A percentile compares a stretch with the other conserved stretches of the same genome.
Conservation (phyloP, 2,329 filamentous ascomycete genomes). For the Sporothrix sp. region DNA sequence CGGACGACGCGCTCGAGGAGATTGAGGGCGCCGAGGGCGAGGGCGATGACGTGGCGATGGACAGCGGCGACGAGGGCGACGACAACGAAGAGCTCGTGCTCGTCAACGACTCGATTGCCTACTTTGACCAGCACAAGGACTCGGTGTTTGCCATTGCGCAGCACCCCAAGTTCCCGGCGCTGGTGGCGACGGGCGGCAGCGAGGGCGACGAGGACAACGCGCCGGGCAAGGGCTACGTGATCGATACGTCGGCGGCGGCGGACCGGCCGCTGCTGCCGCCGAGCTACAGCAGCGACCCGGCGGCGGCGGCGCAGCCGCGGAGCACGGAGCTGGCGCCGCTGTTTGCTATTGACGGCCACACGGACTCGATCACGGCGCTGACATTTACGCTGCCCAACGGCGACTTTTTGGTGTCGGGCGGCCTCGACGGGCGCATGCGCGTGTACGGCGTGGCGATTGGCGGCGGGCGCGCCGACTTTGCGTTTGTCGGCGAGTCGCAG, state of each 20-base stretch:
- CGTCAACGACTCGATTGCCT: constrained; percentile 85
- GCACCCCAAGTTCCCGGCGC: constrained; percentile 66
- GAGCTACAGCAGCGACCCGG: constrained; percentile 60
- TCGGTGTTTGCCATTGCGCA: constrained; percentile 92
- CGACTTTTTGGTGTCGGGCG: constrained; percentile 76
- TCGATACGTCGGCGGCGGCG: constrained; percentile 60
- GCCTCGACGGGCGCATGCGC: constrained; percentile 74
- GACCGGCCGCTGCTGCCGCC: constrained; percentile 61
- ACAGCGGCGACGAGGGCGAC: constrained; percentile 19
- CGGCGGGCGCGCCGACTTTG: constrained; percentile 30
- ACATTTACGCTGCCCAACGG: constrained; percentile 75
- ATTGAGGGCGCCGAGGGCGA: constrained; percentile 53
- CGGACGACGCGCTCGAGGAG: constrained; percentile 70
- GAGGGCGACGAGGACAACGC: constrained; percentile 49
- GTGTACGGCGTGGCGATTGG: constrained; percentile 50
- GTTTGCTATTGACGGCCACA: constrained; percentile 77
- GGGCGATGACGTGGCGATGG: constrained; percentile 36
- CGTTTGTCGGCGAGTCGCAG: constrained; percentile 65
- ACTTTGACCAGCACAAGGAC: constrained; percentile 85
- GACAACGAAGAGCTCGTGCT: constrained; percentile 58
- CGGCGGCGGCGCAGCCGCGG: constrained; percentile 35
- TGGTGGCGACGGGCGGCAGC: constrained; percentile 78
- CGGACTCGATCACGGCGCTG: constrained; percentile 80
- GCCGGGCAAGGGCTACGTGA: constrained; percentile 74
- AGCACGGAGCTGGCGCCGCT: constrained; percentile 54